Evolutionary conservation across 2,329 filamentous ascomycete genomes (phyloP), one percentile per base, ranked within the genome.

Genomic region (Sclerotiophoma versabilis): DNA sequence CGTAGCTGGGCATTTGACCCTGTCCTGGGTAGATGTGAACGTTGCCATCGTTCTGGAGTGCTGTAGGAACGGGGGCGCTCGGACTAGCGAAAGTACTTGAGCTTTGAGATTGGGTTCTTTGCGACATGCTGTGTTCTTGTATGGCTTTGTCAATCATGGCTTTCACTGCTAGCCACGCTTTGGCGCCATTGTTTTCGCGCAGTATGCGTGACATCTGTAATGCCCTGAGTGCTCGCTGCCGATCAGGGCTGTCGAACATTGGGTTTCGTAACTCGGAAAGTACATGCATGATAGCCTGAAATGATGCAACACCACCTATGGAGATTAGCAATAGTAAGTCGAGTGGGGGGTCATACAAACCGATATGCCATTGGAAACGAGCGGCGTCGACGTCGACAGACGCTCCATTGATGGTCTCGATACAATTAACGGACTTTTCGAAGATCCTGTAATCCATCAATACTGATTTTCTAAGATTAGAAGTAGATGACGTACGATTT

Each of bases 281-380:
- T 8, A 75, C 68, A 39, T 75, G 72, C 70, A 75, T 75, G 36
- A 76, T 75, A 2, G 70, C 69, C 46, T 73, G 70, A 54, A 73
- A 73, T 8, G 67, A 68, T n/a, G 69, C 68, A 32, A 71, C 64
- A 4, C 66, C 67, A n/a, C 68, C 69, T 71, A 32, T 11, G 5
- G 15, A 44, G 15, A 34, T 69, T 43, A 68, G 60, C 29, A 3
- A 19, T 30, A 9, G 32, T 25, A 12, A 15, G 19, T 11, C 20
- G 10, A 30, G 9, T 15, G 12, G 11, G 12, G 22, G 2, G 3
- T 32, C 37, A n/a, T 12, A 53, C 59, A 19, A 44, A 70, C 71
- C 69, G 46, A 75, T 73, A 44, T 76, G 74, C 74, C 74, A 76
- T 19, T 71, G 72, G 39, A 75, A 76, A 3, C 68, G 69, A 41